Base-by-base conservation (phyloP, 306 rosid species). In the Vicia sativa region DNA sequence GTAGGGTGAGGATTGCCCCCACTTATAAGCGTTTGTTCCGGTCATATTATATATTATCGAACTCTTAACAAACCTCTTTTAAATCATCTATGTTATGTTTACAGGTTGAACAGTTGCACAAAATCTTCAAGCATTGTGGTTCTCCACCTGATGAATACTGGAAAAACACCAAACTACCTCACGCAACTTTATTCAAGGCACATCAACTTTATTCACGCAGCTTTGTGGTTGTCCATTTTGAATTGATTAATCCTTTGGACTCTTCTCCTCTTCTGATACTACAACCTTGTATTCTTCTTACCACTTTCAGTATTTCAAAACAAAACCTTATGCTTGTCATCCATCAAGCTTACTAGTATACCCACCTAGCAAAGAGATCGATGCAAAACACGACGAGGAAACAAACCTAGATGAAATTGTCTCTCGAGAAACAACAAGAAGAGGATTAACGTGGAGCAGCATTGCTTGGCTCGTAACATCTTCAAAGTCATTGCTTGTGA, bases 311-410 rank as follows among this genome's bases (percentile, higher is more conserved):
- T 95, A 88, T 78, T 95, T 95, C 88, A 85, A 79, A 74, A 55
- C 84, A 55, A 95, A 90, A 81, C 99, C 99, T 46, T 80, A 85
- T 73, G 99, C 99, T 4, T 95, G 99, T 16, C 95, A 95, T 42
- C 97, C 99, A 21, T 91, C 99, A 67, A 84, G 91, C 91, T 77
- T 95, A 78, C 97, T 97, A 0, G 31, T 67, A 9, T 95, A 95
- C 74, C 96, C 92, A 39, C 99, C 97, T 54, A 95, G 97, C 95
- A 95, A 95, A 84, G 99, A 95, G 84, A 95, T 95, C 18, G 99
- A 95, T 73, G 95, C 89, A 6, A 95, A 90, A 80, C 83, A 78
- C n/a, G 85, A 90, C 37, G 99, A 88, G 74, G 99, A 95, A 39
- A 80, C 96, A 31, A 91, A 57, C n/a, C n/a, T n/a, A n/a, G n/a